Evolutionary conservation across 495 filamentous ascomycete genomes (phyloP).

Genomic region (Apiosordaria backusii): DNA sequence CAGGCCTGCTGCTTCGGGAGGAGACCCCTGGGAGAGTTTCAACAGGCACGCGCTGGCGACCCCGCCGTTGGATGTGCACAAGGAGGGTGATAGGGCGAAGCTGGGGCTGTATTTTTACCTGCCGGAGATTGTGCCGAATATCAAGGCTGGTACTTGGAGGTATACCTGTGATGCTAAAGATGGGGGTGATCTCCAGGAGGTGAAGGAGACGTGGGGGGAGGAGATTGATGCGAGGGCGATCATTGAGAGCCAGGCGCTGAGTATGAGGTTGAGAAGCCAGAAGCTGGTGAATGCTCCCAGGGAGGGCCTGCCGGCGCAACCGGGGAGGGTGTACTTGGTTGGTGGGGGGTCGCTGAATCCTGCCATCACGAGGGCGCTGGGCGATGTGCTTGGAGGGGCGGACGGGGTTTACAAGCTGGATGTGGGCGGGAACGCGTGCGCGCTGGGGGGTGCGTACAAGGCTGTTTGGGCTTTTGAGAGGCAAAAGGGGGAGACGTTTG

Average conservation of each 20-base stretch:
- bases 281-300: constrained; percentile 62
- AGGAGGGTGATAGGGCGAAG: constrained; percentile 59
- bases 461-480: constrained; percentile 88
- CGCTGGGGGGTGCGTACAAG: constrained; percentile 93
- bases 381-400: constrained; percentile 79
- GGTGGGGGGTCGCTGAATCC: constrained; percentile 86
- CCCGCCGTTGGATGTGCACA: constrained; percentile 60
- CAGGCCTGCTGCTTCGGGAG: constrained; percentile 29
- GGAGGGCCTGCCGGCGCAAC: constrained; percentile 67
- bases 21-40: constrained; percentile 71
- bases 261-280: constrained; percentile 76
- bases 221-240: constrained; percentile 78
- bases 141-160: constrained; percentile 77
- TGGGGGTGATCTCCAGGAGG: constrained; percentile 47
- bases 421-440: constrained; percentile 94
- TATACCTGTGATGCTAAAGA: constrained; percentile 59
- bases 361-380: constrained; percentile 75
- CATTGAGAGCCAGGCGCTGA: constrained; percentile 89
- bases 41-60: constrained; percentile 63
- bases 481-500: constrained; percentile 67
- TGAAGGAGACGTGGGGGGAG: constrained; percentile 34
- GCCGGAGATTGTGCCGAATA: constrained; percentile 92
- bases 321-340: constrained; percentile 85
- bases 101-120: constrained; percentile 91
- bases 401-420: constrained; percentile 92